phyloP scores from a whole-genome alignment of 2,329 filamentous ascomycete genomes.

The Neofusicoccum parvum region DNA sequence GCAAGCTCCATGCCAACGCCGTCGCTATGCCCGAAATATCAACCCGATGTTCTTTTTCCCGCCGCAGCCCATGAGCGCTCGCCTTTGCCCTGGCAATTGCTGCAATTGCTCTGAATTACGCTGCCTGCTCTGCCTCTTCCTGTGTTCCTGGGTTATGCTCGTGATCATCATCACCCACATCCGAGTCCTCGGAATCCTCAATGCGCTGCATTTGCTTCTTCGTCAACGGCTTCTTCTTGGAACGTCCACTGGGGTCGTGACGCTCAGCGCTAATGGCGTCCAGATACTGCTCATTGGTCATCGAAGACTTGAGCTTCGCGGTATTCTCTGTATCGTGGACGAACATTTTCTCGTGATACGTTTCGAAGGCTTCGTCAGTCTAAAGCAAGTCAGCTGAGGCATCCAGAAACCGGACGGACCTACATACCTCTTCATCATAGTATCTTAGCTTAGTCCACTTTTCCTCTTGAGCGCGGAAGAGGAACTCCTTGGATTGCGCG shows the following conservation, averaged over 20 bases:
- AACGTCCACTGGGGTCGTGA: conserved; percentile 39
- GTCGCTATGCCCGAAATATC: conserved; percentile 13
- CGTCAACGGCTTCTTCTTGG: conserved; percentile 40
- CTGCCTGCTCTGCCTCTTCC: background rate
- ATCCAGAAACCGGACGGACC: background rate
- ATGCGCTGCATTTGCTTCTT: conserved; percentile 28
- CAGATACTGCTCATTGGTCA: conserved; percentile 62
- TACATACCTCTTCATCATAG: conserved; percentile 71
- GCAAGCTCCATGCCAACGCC: background rate
- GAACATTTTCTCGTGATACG: conserved; percentile 74
- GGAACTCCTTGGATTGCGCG: conserved; percentile 73
- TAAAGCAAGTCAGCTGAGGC: conserved; percentile 25
- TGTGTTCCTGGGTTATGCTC: background rate
- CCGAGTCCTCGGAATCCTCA: conserved; percentile 20
- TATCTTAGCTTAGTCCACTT: conserved; percentile 79
- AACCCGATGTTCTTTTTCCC: background rate
- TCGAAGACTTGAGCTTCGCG: conserved; percentile 55
- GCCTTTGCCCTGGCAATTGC: background rate
- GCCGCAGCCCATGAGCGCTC: background rate
- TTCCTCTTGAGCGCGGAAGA: conserved; percentile 79
- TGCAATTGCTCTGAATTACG: background rate
- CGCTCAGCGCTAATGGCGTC: conserved; percentile 63
- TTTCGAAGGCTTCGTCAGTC: conserved; percentile 70
- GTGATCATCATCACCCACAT: conserved; percentile 3
- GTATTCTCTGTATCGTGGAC: conserved; percentile 48